phyloP scores from a whole-genome alignment of 306 rosid genomes.

The Hylodesmum podocarpum region DNA sequence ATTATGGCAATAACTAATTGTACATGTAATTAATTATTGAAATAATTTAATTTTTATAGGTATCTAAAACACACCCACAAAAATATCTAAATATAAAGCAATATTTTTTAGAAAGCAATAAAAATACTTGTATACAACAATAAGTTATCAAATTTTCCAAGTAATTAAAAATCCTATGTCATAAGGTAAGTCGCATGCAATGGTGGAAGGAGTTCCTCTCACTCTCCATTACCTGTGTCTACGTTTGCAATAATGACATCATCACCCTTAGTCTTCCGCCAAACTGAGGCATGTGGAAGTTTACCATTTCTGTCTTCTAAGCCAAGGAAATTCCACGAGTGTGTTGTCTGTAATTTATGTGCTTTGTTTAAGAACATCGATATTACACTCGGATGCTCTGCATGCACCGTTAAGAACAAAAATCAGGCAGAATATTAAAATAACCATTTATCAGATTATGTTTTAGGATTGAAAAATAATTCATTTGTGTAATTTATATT shows the following conservation, averaged over 20 bases:
- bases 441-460: not conserved
- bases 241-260: conserved; percentile 66
- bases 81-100: too few relatives aligned
- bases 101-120: too few relatives aligned
- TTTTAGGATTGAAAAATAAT: too few relatives aligned
- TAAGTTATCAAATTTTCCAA: not conserved
- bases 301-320: conserved; percentile 35
- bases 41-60: too few relatives aligned
- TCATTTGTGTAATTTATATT: too few relatives aligned
- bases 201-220: not conserved
- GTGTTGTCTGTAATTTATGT: conserved; percentile 58
- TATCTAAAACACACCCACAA: too few relatives aligned
- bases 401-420: conserved; percentile 7
- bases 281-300: conserved; percentile 32
- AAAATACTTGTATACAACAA: not conserved
- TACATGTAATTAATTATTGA: too few relatives aligned
- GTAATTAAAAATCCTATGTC: not conserved
- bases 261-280: conserved; percentile 56
- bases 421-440: not conserved
- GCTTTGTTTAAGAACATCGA: conserved; percentile 52
- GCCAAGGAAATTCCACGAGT: conserved; percentile 67
- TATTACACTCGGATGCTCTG: conserved; percentile 57
- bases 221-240: conserved; percentile 55
- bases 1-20: too few relatives aligned
- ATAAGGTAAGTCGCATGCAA: not conserved